Evolutionary conservation across 176 grass and related monocot species (phyloP), one percentile per base, ranked within the genome.

Genomic region (Oryza brachyantha): DNA sequence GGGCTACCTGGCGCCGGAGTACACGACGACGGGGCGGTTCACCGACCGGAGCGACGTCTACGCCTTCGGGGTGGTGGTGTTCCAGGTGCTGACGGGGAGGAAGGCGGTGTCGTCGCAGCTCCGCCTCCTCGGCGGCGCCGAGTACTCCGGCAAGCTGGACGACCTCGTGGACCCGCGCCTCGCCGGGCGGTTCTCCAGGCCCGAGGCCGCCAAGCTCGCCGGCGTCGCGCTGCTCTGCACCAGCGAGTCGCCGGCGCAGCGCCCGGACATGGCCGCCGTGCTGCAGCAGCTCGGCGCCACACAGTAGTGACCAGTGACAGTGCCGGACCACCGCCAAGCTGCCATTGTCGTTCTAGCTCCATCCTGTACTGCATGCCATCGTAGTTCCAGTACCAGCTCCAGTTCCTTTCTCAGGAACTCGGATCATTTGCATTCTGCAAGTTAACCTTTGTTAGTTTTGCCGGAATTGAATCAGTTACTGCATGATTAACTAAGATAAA

Each of bases 21-120:
- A 94, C 80, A 91, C 88, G 5, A 86, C 88, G n/a, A 91, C 85
- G 7, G 92, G 92, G 24, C 83, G 88, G 61, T 94, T 86, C 88
- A 91, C 92, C 8, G 92, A 94, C 45, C 91, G 91, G 81, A 77
- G 78, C 77, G 92, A 94, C 84, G 88, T 91, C 28, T 94, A 94
- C 84, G 85, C 92, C 55, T 94, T 94, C 46, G 92, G 92, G 50
- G 88, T 94, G 5, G 76, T 94, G 32, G 77, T 88, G 54, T 77
- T 94, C 65, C 92, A 94, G 77, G 83, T 90, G 61, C 80, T 93
- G 16, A 79, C 91, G 2, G 92, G 92, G 3, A 89, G 69, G 73
- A 86, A 77, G 52, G 48, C 81, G 24, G 85, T 90, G 12, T 81
- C 76, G 10, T 81, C 76, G 2, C 85, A 93, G 39, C 80, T 87